Percentiles rank a stretch among this genome's conserved stretches.
These are phyloP conservation scores for Boletus sp. DNA, from an alignment of 1,284 basidiomycete genomes.

Conservation along the genomic window DNA sequence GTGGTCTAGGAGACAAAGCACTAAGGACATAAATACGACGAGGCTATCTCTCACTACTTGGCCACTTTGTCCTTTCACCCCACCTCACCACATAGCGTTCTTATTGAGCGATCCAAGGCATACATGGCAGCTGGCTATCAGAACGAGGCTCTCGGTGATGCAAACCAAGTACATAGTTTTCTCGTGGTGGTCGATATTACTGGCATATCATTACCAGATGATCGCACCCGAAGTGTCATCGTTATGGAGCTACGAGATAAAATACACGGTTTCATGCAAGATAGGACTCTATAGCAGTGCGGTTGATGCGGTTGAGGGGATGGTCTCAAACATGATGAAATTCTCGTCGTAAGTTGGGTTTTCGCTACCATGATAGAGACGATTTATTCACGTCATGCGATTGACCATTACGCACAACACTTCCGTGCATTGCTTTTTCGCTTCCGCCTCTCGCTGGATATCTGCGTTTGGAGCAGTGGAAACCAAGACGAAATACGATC, in stretches of 20 bases:
- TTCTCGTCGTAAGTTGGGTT: neutral
- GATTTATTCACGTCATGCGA: neutral
- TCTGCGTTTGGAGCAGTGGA: neutral
- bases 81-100: neutral
- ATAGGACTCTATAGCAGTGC: neutral
- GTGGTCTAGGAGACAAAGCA: neutral
- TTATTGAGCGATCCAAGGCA: neutral
- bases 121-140: neutral
- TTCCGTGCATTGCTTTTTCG: neutral
- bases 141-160: neutral
- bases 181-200: too few species aligned
- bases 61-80: neutral
- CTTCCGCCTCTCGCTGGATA: neutral
- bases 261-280: neutral
- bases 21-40: neutral
- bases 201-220: too few species aligned
- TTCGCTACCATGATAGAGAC: neutral
- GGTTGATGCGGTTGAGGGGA: neutral
- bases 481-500: neutral
- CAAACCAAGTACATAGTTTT: neutral
- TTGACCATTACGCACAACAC: neutral
- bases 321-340: neutral
- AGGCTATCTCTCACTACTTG: neutral
- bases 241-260: neutral
- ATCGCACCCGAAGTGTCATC: neutral